These are phyloP conservation scores for Hyphodiscus sp. DNA, from an alignment of 2,329 filamentous ascomycete genomes.

Conservation along the genomic window DNA sequence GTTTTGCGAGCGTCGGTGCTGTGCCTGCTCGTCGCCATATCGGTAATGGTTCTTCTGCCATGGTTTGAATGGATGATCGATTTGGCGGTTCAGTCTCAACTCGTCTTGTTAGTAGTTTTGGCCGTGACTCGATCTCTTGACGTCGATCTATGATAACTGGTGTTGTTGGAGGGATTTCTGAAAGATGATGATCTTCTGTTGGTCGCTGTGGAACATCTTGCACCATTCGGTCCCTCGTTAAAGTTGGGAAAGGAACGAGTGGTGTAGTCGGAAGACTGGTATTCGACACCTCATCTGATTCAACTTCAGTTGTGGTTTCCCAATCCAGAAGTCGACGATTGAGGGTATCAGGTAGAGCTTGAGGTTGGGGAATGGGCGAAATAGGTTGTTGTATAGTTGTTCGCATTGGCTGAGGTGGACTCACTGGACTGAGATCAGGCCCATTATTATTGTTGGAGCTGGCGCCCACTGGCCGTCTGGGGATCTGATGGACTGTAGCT, in stretches of 20 bases:
- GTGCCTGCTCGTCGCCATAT: conserved; percentile 19
- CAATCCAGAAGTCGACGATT: conserved; percentile 11
- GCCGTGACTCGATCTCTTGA: conserved; percentile 12
- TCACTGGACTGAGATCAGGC: conserved; percentile 3
- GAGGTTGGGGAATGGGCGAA: conserved; percentile 21
- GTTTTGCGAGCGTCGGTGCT: conserved; percentile 11
- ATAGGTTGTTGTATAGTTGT: conserved; percentile 18
- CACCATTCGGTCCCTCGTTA: conserved; percentile 2
- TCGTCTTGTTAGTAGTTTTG: conserved; percentile 11
- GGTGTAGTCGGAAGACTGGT: background rate
- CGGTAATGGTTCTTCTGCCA: conserved; percentile 8
- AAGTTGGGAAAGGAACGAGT: background rate
- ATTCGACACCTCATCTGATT: background rate
- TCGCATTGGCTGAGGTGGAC: conserved; percentile 13
- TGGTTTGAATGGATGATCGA: conserved; percentile 2
- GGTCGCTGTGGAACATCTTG: conserved; percentile 17
- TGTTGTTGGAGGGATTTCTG: conserved; percentile 12
- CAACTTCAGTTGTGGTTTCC: conserved; percentile 8
- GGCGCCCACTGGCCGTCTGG: conserved; percentile 21
- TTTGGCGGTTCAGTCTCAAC: conserved; percentile 17
- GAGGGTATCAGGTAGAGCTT: conserved; percentile 2
- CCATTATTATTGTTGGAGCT: conserved; percentile 1
- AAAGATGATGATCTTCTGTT: conserved; percentile 18
- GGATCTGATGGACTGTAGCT: conserved; percentile 14
- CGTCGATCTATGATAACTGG: conserved; percentile 8